Conservation (phyloP, 495 filamentous ascomycete species). For the Achaetomiella virescens region DNA sequence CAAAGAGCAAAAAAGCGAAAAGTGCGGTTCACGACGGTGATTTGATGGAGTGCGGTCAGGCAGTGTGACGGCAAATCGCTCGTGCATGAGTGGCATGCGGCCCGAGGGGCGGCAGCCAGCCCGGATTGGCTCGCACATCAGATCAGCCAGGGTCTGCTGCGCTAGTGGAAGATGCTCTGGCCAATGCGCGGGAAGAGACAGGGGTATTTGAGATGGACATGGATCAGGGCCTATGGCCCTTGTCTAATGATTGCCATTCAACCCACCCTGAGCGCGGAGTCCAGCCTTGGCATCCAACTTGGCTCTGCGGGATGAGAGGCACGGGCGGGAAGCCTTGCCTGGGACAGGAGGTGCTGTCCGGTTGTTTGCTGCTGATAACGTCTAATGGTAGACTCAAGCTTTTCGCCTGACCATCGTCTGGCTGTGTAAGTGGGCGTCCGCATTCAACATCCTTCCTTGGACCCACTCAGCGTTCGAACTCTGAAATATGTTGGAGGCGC, state of each 20-base stretch:
- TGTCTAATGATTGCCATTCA: background rate
- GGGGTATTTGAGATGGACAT: conserved; percentile 10
- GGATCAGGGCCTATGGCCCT: conserved; percentile 6
- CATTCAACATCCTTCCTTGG: too few species aligned
- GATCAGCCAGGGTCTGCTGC: conserved; percentile 22
- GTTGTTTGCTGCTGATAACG: background rate
- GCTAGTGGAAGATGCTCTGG: conserved; percentile 27
- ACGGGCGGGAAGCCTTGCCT: conserved; percentile 6
- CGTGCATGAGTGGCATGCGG: conserved; percentile 34
- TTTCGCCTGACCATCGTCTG: too few species aligned
- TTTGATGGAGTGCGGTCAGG: conserved; percentile 25
- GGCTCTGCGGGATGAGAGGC: background rate
- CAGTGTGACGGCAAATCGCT: conserved; percentile 35
- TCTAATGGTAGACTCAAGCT: background rate
- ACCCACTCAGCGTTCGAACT: too few species aligned
- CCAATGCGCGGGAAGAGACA: conserved; percentile 28
- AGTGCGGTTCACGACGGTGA: conserved; percentile 25
- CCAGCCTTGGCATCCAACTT: conserved; percentile 12
- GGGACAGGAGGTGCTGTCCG: background rate
- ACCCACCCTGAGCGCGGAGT: background rate
- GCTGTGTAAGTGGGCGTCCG: too few species aligned
- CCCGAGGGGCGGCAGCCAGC: conserved; percentile 29
- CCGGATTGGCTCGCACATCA: conserved; percentile 35
- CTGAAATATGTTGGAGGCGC: too few species aligned
- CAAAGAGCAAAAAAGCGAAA: conserved; percentile 10